Evolutionary conservation across 2,329 filamentous ascomycete species (phyloP), one percentile per base, ranked within the genome.

Genomic region (Teratosphaeria nubilosa): DNA sequence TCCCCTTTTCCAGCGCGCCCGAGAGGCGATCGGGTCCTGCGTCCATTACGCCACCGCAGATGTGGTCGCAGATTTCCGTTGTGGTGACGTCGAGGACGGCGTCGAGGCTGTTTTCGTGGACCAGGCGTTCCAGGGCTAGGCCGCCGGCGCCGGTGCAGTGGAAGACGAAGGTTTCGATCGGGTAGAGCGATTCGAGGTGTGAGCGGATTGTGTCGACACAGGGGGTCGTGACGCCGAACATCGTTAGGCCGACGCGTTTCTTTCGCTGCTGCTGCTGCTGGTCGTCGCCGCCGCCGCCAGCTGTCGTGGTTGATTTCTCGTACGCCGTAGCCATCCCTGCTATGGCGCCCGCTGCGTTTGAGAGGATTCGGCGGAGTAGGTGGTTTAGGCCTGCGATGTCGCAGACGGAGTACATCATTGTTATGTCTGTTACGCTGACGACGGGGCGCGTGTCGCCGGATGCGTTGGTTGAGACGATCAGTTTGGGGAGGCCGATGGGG

Each of bases 161-260:
- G 66, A 89, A 89, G 1, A 88, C 76, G 62, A 82, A 86, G 1
- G 80, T 77, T 63, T 88, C 85, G 54, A 81, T 76, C 1, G 68
- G 67, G 56, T 76, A 71, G 2, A 72, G 70, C 1, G 69, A 60
- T 55, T 81, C 76, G 0, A 88, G 74, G 52, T 79, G 70, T 1
- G 69, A 64, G 0, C 83, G 77, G 1, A 86, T 80, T 1, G 69
- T 71, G 53, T 85, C 80, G 0, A 85, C 85, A 11, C 80, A 82
- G 0, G 85, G 84, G 0, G 86, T 89, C 0, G 86, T 90, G 6
- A 89, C 85, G 1, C 86, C 86, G 66, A 88, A 89, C 86, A 89
- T 89, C 1, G 86, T 87, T 25, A 88, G 80, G 0, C 80, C 86
- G 6, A 89, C 75, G 0, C 79, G 74, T 57, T 77, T 79, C 64